Conservation (phyloP, 257 asterid genomes). For the Leonotis leonurus region DNA sequence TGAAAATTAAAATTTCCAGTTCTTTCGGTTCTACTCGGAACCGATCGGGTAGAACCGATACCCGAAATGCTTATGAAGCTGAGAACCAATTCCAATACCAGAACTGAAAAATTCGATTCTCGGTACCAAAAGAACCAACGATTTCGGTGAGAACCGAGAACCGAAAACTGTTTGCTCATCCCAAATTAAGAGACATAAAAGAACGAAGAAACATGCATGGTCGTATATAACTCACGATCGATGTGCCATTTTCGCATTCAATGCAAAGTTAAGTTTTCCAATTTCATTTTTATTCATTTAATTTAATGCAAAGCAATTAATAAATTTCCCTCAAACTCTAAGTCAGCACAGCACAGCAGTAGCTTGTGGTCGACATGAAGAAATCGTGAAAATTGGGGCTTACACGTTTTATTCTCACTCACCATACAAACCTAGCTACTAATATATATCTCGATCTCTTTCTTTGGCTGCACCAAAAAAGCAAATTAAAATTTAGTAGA, state of each 20-base stretch:
- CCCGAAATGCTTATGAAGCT: no score
- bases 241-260: not conserved
- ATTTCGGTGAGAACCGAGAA: no score
- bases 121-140: no score
- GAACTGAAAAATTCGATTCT: no score
- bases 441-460: not conserved
- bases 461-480: not conserved
- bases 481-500: not conserved
- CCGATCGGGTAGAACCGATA: no score
- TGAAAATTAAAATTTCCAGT: no score
- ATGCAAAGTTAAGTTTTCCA: not conserved
- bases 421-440: not conserved
- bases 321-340: not conserved
- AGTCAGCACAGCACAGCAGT: not conserved
- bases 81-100: no score
- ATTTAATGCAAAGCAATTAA: no score
- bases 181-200: not conserved
- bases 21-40: no score
- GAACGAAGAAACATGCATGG: not conserved
- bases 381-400: conserved; percentile 1
- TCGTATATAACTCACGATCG: no score
- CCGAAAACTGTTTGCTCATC: no score
- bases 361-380: conserved; percentile 9
- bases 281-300: no score
- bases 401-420: conserved; percentile 5